Evolutionary conservation across 2,329 filamentous ascomycete species (phyloP).

Genomic region (Aureobasidium sp.): DNA sequence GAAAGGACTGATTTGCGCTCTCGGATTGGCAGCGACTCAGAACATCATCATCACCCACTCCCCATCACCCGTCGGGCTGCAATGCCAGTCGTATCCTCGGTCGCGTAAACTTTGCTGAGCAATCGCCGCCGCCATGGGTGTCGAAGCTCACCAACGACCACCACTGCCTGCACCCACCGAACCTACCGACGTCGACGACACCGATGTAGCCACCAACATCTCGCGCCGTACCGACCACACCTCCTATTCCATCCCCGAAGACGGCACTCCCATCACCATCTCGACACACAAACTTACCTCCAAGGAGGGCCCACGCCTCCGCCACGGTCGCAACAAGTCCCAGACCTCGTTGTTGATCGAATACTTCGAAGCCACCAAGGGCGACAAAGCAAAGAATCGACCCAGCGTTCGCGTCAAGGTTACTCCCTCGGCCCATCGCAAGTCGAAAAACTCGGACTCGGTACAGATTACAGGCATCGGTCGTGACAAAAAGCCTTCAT

Average conservation of each 20-base stretch:
- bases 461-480: constrained; percentile 80
- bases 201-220: constrained; percentile 55
- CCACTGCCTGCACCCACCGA: constrained; percentile 73
- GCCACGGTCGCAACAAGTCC: constrained; percentile 50
- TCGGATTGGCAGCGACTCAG: constrained; percentile 5
- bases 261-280: constrained; percentile 88
- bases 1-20: background rate
- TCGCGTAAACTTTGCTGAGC: background rate
- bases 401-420: constrained; percentile 76
- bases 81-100: background rate
- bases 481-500: constrained; percentile 61
- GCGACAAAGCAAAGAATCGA: constrained; percentile 51
- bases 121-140: constrained; percentile 9
- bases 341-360: constrained; percentile 91
- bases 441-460: constrained; percentile 54
- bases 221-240: constrained; percentile 62
- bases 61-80: background rate
- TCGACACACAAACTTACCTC: constrained; percentile 57
- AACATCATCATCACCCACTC: background rate
- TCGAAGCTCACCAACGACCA: constrained; percentile 26
- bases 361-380: constrained; percentile 80
- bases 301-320: constrained; percentile 41
- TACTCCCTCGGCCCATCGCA: constrained; percentile 61
- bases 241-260: constrained; percentile 71
- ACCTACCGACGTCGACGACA: constrained; percentile 39